A percentile compares a stretch with the other conserved stretches of the same genome.
Conservation (phyloP, 1,139 yeast species). For the Blastobotrys petasosporus region DNA sequence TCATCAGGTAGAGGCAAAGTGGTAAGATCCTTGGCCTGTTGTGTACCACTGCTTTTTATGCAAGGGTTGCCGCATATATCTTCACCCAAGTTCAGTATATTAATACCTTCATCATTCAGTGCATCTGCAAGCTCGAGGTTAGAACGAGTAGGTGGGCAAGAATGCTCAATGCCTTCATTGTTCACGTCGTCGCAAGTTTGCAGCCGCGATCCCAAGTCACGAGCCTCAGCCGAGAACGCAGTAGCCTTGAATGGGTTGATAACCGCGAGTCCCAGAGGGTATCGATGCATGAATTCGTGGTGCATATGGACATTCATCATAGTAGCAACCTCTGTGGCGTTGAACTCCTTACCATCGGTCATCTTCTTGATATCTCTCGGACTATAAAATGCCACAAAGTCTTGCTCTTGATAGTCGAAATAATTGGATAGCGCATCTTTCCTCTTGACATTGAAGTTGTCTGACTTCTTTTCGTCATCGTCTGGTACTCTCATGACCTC, state of each 20-base stretch:
- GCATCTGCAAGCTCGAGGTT: conserved; percentile 6
- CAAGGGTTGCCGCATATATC: conserved; percentile 18
- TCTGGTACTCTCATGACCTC: conserved; percentile 9
- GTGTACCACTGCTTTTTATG: conserved; percentile 5
- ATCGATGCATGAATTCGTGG: conserved; percentile 23
- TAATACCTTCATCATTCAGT: conserved; percentile 3
- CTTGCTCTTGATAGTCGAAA: conserved; percentile 19
- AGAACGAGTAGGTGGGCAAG: conserved; percentile 22
- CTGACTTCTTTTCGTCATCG: neutral
- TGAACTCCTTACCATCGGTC: conserved; percentile 14
- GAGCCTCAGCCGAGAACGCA: conserved; percentile 20
- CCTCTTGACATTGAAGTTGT: neutral
- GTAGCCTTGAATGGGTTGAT: conserved; percentile 22
- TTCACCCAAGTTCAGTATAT: conserved; percentile 1
- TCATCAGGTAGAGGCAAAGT: conserved; percentile 14
- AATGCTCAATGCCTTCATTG: conserved; percentile 7
- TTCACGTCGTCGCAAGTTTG: conserved; percentile 23
- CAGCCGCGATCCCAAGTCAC: conserved; percentile 21
- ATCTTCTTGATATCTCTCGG: conserved; percentile 17
- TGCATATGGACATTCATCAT: conserved; percentile 28
- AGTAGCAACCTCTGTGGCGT: conserved; percentile 17
- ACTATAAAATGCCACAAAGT: conserved; percentile 24
- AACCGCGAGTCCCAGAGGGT: conserved; percentile 22
- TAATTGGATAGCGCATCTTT: too few species aligned
- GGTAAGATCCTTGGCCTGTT: conserved; percentile 5